Evolutionary conservation across 2,329 filamentous ascomycete genomes (phyloP).

Genomic region (Colletotrichum gloeosporioides): DNA sequence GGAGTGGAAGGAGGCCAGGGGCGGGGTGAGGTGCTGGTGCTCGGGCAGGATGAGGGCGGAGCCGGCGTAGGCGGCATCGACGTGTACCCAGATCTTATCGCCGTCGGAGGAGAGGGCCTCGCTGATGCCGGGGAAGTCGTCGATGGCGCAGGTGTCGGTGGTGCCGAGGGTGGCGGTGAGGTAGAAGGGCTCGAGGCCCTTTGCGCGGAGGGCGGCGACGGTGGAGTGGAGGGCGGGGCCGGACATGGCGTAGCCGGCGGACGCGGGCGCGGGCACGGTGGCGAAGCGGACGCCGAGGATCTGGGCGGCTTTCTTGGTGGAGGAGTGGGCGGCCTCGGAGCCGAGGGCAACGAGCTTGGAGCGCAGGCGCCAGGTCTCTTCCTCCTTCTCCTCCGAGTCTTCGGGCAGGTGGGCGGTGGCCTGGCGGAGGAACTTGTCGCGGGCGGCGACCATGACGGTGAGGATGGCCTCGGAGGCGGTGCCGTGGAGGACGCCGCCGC

Average conservation of each 20-base stretch:
- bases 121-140: constrained; percentile 77
- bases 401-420: constrained; percentile 56
- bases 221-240: constrained; percentile 64
- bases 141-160: constrained; percentile 86
- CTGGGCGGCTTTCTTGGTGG: constrained; percentile 85
- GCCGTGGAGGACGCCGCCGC: constrained; percentile 94
- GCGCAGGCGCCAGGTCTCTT: constrained; percentile 63
- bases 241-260: constrained; percentile 74
- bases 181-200: constrained; percentile 84
- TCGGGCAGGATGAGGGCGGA: constrained; percentile 83
- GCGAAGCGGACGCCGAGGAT: constrained; percentile 86
- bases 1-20: constrained; percentile 76
- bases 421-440: constrained; percentile 76
- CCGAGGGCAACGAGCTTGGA: constrained; percentile 76
- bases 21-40: constrained; percentile 70
- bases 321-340: constrained; percentile 80
- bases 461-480: constrained; percentile 88
- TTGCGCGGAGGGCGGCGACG: constrained; percentile 68
- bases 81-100: constrained; percentile 82
- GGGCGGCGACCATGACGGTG: constrained; percentile 84
- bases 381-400: constrained; percentile 70
- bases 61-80: constrained; percentile 93
- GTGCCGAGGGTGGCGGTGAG: constrained; percentile 85
- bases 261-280: constrained; percentile 66
- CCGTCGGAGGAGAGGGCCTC: constrained; percentile 38